Conservation (phyloP, 75 land plant species). For the Picea glauca region DNA sequence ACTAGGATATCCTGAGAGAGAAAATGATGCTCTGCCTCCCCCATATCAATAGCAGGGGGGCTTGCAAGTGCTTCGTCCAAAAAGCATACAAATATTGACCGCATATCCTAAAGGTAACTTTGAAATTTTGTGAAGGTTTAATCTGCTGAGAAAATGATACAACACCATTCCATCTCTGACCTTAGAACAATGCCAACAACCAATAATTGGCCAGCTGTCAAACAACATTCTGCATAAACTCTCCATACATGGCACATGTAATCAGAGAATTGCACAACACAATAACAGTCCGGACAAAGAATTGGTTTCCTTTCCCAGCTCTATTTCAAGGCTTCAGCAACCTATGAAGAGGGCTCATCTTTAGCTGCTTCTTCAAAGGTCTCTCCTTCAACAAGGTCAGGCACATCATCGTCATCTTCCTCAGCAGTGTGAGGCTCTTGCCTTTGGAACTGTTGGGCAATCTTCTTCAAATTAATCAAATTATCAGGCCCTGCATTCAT, state of each 20-base stretch:
- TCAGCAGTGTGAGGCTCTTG: slow-evolving; percentile 15
- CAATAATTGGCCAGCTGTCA: slow-evolving; percentile 1
- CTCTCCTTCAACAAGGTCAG: slow-evolving; percentile 47
- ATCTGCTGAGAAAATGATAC: background rate
- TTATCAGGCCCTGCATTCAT: slow-evolving; percentile 36
- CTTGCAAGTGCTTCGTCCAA: too few relatives aligned
- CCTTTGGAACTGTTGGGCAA: slow-evolving; percentile 46
- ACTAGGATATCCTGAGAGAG: too few relatives aligned
- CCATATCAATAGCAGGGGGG: too few relatives aligned
- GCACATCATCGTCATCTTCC: slow-evolving; percentile 47
- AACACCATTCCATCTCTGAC: background rate
- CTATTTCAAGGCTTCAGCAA: background rate
- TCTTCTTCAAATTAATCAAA: slow-evolving; percentile 40
- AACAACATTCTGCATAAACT: slow-evolving; percentile 1
- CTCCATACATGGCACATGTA: background rate
- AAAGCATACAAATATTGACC: too few relatives aligned
- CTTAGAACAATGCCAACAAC: background rate
- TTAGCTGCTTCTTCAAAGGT: slow-evolving; percentile 50
- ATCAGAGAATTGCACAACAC: background rate
- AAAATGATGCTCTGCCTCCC: too few relatives aligned
- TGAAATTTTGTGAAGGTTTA: background rate
- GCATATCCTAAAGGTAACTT: too few relatives aligned
- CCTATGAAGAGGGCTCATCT: slow-evolving; percentile 15
- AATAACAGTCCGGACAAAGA: background rate
- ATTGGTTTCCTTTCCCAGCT: background rate